Base-by-base conservation (phyloP, 768 basidiomycete species). In the Calocybe gangraenosa region DNA sequence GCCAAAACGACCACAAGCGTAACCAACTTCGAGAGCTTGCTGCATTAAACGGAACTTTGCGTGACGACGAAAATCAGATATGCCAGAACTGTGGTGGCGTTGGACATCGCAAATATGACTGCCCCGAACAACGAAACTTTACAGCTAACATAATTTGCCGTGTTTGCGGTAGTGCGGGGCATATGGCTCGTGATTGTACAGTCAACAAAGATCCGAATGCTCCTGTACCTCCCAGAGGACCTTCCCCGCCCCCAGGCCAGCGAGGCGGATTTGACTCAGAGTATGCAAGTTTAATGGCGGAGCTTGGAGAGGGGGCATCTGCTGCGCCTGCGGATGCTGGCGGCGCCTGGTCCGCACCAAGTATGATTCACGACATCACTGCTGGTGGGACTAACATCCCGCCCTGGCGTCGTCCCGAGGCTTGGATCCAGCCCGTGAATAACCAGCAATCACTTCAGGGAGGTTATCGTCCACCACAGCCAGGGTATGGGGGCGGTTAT, bases 121-220 rank as follows among this genome's bases (percentile, higher is more conserved):
- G 96, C 65, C 93, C 94, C 14, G 92, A 97, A 69, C 92, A 96
- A 67, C 84, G 89, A 65, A 96, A 96, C 72, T 98, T 93, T 71
- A 94, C 92, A 56, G 96, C 96, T 71, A 95, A 95, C 74, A 94
- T 99, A 73, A 95, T 97, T 62, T 99, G 96, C 76, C 93, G 92
- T 60, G 82, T 94, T 59, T 99, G 96, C 65, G 95, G 95, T 50
- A 94, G 92, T 59, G 92, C 93, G 32, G 95, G 96, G 30, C 95
- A 98, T 70, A 97, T 99, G 95, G 95, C 94, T 40, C 85, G 94
- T 55, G 95, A 98, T 69, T 98, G 95, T 65, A 89, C 91, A 37
- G 87, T 90, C 61, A 89, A 92, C 67, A 92, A 83, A 60, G 90
- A 93, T 65, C 87, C 90, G 48, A 89, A 88, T 58, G 83, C 84